A percentile compares a stretch with the other conserved stretches of the same genome.
phyloP scores from a whole-genome alignment of 306 rosid species.

The Ammopiptanthus mongolicus region DNA sequence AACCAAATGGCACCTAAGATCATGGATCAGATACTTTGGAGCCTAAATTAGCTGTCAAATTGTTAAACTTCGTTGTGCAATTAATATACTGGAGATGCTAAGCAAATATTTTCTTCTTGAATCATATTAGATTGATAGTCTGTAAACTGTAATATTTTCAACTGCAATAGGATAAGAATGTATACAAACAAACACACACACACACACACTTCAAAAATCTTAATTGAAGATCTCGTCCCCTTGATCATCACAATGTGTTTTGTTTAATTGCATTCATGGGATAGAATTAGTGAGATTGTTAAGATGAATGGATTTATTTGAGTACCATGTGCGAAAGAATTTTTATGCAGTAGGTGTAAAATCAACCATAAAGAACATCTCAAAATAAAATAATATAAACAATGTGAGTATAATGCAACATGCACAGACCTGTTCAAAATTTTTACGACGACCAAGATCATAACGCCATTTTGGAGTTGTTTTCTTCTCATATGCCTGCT shows the following conservation, averaged over 20 bases:
- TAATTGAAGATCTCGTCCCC: background rate
- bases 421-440: constrained; percentile 86
- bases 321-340: background rate
- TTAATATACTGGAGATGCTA: background rate
- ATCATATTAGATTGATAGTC: background rate
- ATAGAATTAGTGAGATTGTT: background rate
- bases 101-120: background rate
- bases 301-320: background rate
- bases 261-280: background rate
- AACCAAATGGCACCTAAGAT: background rate
- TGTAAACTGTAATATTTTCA: background rate
- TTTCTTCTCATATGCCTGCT: constrained; percentile 97
- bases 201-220: background rate
- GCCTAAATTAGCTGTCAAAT: background rate
- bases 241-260: background rate
- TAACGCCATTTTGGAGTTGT: constrained; percentile 94
- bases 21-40: background rate
- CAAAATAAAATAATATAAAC: background rate
- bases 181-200: background rate
- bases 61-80: background rate
- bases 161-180: background rate
- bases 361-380: background rate
- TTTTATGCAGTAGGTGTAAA: background rate
- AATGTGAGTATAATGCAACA: background rate
- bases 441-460: constrained; percentile 90